Evolutionary conservation across 495 filamentous ascomycete species (phyloP), one percentile per base, ranked within the genome.

Genomic region (Echria macrotheca): DNA sequence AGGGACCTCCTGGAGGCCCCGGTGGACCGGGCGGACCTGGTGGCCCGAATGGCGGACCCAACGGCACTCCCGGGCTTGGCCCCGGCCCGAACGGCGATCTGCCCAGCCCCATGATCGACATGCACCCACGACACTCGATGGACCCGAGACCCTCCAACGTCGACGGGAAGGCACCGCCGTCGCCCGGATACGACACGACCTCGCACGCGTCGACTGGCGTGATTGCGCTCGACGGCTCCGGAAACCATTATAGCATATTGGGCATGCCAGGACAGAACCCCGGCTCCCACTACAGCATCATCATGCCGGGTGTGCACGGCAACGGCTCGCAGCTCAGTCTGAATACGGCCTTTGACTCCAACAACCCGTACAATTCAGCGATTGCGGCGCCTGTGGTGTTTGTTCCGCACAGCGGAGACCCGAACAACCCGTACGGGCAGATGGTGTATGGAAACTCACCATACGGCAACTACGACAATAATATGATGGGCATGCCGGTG

Each of bases 21-120:
- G 56, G 66, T 22, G 64, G 36, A 38, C 67, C 18, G 22, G 47
- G 44, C 5, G n/a, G n/a, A n/a, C 37, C 9, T 29, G 23, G n/a
- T 11, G 38, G 23, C 14, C 11, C 40, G 22, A 10, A 24, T 18
- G 39, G 46, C 4, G 33, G 35, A 19, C 33, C 32, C 25, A 37
- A 19, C 5, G 33, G 33, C 33, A 33, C 35, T 11, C 23, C 24
- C 11, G 15, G 21, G n/a, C 38, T 23, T 5, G 28, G 28, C 28
- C 7, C 7, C 28, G 28, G 28, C 28, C 28, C 28, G 28, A 6
- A 31, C 28, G 6, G 7, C 12, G 28, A 6, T 12, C 28, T 31
- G 7, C 6, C 6, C 28, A 31, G 28, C 28, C 17, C 19, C 18
- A 24, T 41, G 18, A 5, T 14, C 22, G 23, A 18, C 0, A 14